phyloP scores from a whole-genome alignment of 805 yeast genomes.

The Pichia cephalocereana region DNA sequence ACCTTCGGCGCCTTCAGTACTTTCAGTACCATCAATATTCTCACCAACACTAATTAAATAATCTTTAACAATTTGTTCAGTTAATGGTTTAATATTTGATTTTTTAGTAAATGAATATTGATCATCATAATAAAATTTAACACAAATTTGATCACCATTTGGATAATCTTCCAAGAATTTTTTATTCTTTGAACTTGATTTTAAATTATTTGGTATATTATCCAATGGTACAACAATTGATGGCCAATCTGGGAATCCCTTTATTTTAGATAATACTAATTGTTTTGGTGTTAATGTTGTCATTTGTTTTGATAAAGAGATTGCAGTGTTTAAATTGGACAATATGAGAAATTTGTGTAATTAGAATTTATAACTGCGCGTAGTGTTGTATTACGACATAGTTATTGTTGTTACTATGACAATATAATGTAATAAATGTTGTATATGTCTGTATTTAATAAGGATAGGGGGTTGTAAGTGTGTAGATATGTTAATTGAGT shows the following conservation, averaged over 20 bases:
- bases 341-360: not conserved
- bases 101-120: slow-evolving; percentile 59
- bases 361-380: too few species aligned
- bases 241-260: slow-evolving; percentile 90
- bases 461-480: too few species aligned
- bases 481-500: too few species aligned
- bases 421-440: too few species aligned
- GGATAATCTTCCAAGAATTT: slow-evolving; percentile 13
- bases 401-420: too few species aligned
- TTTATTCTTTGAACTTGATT: slow-evolving; percentile 38
- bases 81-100: slow-evolving; percentile 41
- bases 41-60: slow-evolving; percentile 22
- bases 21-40: slow-evolving; percentile 16
- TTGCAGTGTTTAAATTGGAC: not conserved
- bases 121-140: slow-evolving; percentile 64
- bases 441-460: too few species aligned
- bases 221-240: slow-evolving; percentile 63
- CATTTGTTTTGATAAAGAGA: not conserved
- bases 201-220: slow-evolving; percentile 49
- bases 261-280: slow-evolving; percentile 69
- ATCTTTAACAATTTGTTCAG: slow-evolving; percentile 31
- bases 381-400: too few species aligned
- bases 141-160: slow-evolving; percentile 27
- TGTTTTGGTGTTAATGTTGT: not conserved
- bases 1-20: not conserved